These are phyloP conservation scores for Solanum medicagineum DNA, from an alignment of 257 asterid genomes.

Conservation along the genomic window DNA sequence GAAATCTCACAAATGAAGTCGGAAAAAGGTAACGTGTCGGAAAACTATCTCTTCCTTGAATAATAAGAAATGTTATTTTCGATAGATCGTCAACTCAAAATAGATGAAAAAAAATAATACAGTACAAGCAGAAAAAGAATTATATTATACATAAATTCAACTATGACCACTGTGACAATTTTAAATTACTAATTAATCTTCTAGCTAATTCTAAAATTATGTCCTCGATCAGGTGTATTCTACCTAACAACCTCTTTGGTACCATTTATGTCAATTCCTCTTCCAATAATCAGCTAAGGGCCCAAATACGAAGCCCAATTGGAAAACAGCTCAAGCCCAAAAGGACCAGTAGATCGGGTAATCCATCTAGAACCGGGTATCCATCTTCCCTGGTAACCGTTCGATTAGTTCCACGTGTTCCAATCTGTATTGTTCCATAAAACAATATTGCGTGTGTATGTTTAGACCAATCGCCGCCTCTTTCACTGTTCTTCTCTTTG, in stretches of 20 bases:
- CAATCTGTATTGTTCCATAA: not conserved
- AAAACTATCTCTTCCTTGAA: not conserved
- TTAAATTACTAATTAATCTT: not conserved
- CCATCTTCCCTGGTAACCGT: not conserved
- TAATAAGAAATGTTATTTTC: rapidly evolving
- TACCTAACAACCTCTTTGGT: not conserved
- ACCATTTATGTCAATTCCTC: not conserved
- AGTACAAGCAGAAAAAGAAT: not conserved
- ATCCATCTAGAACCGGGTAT: not conserved
- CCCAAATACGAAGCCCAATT: not conserved
- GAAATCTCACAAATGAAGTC: not conserved
- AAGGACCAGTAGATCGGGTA: not conserved
- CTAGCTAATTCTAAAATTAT: not conserved
- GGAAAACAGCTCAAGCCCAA: not conserved
- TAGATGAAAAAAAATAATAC: rapidly evolving
- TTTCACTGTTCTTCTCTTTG: not conserved
- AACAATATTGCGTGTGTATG: not conserved
- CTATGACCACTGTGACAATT: rapidly evolving
- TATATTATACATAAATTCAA: rapidly evolving
- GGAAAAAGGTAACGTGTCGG: not conserved
- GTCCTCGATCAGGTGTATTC: not conserved
- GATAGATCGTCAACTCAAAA: rapidly evolving
- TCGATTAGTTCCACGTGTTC: not conserved
- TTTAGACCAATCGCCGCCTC: not conserved
- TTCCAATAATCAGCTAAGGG: not conserved